These are phyloP conservation scores for Hypoxylon sp. DNA, from an alignment of 2,329 filamentous ascomycete genomes.

Conservation along the genomic window DNA sequence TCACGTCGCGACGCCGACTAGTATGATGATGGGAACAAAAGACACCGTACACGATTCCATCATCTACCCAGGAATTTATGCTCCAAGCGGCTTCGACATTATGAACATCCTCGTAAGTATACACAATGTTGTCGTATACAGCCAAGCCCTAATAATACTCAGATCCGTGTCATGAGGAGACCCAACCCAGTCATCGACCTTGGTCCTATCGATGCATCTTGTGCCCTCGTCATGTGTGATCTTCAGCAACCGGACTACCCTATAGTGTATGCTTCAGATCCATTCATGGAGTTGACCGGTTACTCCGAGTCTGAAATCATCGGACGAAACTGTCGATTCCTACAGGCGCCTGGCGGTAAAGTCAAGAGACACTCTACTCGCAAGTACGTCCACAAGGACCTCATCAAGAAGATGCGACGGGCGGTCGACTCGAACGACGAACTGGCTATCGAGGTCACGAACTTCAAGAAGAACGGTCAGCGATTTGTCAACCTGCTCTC, in stretches of 20 bases:
- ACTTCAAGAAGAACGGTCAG: constrained; percentile 85
- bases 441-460: constrained; percentile 72
- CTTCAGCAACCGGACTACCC: constrained; percentile 80
- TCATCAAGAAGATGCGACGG: constrained; percentile 68
- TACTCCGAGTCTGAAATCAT: constrained; percentile 82
- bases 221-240: constrained; percentile 86
- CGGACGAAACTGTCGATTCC: constrained; percentile 86
- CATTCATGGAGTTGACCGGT: constrained; percentile 84
- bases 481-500: constrained; percentile 85
- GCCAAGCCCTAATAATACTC: background rate
- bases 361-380: constrained; percentile 71
- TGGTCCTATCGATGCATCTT: constrained; percentile 86
- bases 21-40: constrained; percentile 38
- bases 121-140: background rate
- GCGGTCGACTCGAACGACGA: constrained; percentile 63
- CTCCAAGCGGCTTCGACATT: constrained; percentile 68
- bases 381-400: constrained; percentile 76
- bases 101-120: constrained; percentile 68
- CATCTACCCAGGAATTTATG: constrained; percentile 71
- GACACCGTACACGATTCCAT: constrained; percentile 59
- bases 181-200: constrained; percentile 83
- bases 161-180: constrained; percentile 76
- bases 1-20: constrained; percentile 12
- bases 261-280: constrained; percentile 87
- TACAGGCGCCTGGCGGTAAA: constrained; percentile 81